These are phyloP conservation scores for Penicillium steckii DNA, from an alignment of 495 filamentous ascomycete genomes.

Conservation along the genomic window DNA sequence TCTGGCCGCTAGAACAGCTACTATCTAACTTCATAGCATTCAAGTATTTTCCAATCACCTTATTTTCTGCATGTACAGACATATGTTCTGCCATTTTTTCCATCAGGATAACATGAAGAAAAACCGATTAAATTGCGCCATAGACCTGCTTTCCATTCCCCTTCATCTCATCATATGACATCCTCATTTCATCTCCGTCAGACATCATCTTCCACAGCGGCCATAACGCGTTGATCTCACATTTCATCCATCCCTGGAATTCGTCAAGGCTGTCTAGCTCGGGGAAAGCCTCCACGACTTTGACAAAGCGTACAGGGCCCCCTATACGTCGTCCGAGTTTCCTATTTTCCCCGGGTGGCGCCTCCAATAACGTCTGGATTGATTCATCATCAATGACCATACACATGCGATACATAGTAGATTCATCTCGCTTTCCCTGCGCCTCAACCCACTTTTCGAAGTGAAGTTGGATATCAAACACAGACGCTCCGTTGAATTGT, in stretches of 20 bases:
- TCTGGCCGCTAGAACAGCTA: too few relatives aligned
- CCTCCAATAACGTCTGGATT: constrained; percentile 7
- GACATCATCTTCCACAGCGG: constrained; percentile 12
- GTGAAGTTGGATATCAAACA: constrained; percentile 11
- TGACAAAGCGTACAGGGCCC: constrained; percentile 19
- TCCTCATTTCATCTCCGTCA: constrained; percentile 5
- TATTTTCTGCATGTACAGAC: too few relatives aligned
- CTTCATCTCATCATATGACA: background rate
- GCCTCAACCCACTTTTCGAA: constrained; percentile 12
- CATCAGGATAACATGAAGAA: too few relatives aligned
- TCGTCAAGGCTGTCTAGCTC: constrained; percentile 7
- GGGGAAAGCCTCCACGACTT: constrained; percentile 18
- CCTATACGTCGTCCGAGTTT: background rate
- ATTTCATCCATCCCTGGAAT: constrained; percentile 20
- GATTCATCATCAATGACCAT: constrained; percentile 15
- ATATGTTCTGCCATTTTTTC: too few relatives aligned
- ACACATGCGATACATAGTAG: constrained; percentile 10
- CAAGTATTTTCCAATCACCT: too few relatives aligned
- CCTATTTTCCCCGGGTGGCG: constrained; percentile 4
- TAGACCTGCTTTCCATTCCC: too few relatives aligned
- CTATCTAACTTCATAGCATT: too few relatives aligned
- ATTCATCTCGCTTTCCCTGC: constrained; percentile 4
- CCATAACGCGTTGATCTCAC: constrained; percentile 6
- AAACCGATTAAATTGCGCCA: too few relatives aligned
- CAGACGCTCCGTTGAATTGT: constrained; percentile 7